Conservation (phyloP, 2,329 filamentous ascomycete genomes). For the Arthrinium phaeospermum region DNA sequence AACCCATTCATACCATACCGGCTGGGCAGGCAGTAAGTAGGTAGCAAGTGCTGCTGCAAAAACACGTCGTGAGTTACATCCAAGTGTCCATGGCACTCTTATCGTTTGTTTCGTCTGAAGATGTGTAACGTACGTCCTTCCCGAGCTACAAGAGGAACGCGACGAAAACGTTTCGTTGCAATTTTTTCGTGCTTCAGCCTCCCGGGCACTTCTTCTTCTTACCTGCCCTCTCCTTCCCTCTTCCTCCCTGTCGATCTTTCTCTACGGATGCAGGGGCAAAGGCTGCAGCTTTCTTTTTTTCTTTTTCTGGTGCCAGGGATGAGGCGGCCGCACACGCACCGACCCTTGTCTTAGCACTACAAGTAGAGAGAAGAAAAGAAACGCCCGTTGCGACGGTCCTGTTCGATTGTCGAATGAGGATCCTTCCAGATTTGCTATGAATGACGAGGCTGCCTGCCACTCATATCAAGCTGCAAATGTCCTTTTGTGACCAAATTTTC, state of each 20-base stretch:
- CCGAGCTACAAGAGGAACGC: constrained; percentile 1
- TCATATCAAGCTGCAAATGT: not conserved
- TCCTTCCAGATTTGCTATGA: not conserved
- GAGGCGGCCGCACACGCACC: not conserved
- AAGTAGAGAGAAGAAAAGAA: not conserved
- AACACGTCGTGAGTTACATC: not conserved
- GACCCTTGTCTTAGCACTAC: not conserved
- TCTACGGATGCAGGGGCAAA: not conserved
- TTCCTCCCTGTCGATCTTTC: not conserved
- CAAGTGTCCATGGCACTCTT: constrained; percentile 12
- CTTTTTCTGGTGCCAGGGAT: not conserved
- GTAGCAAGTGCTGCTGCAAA: not conserved
- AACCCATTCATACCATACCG: not conserved
- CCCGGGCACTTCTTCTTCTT: not conserved
- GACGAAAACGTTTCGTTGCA: not conserved
- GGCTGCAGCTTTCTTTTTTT: not conserved
- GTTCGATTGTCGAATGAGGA: not conserved
- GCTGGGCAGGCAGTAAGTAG: too few species aligned
- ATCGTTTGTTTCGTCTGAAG: constrained; percentile 10
- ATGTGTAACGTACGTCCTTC: constrained; percentile 7
- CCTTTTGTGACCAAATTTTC: not conserved
- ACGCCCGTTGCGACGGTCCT: constrained; percentile 3
- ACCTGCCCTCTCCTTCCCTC: not conserved
- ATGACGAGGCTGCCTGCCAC: not conserved
- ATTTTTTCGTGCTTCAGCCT: constrained; percentile 13